phyloP scores from a whole-genome alignment of 805 yeast genomes.

The Deakozyma indianensis region DNA sequence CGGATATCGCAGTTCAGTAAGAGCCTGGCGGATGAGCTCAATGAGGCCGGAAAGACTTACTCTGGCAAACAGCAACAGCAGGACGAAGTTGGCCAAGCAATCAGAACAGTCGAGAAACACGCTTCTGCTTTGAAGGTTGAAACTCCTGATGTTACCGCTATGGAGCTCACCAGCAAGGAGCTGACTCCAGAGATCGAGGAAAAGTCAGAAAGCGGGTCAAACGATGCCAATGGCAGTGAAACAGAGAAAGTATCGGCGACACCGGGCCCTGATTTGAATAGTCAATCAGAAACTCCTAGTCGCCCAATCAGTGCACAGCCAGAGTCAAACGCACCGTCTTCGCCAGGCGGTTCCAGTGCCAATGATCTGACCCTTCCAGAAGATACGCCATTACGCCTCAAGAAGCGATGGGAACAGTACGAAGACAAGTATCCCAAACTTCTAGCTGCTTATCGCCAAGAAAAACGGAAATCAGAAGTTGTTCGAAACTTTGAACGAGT shows the following conservation, averaged over 20 bases:
- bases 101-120: conserved; percentile 11
- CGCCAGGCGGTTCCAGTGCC: conserved; percentile 9
- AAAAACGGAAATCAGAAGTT: conserved; percentile 50
- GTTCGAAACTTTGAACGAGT: conserved; percentile 51
- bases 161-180: conserved; percentile 6
- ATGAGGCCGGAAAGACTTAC: conserved; percentile 20
- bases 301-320: conserved; percentile 7
- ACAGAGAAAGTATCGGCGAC: background rate
- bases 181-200: background rate
- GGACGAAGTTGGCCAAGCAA: conserved; percentile 8
- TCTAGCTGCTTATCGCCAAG: conserved; percentile 71
- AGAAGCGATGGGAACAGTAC: conserved; percentile 62
- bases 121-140: conserved; percentile 9
- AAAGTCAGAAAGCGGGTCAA: conserved; percentile 1
- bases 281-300: conserved; percentile 2
- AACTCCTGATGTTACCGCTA: conserved; percentile 11
- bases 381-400: conserved; percentile 45
- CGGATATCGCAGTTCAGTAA: conserved; percentile 49
- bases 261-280: background rate
- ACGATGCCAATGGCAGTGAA: background rate
- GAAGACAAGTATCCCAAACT: conserved; percentile 80
- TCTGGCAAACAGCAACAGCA: conserved; percentile 7
- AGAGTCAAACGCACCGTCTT: conserved; percentile 9
- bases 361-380: conserved; percentile 33
- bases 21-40: conserved; percentile 48